These are phyloP conservation scores for Limnanthes douglasii DNA, from an alignment of 345 rosid species.

Conservation along the genomic window DNA sequence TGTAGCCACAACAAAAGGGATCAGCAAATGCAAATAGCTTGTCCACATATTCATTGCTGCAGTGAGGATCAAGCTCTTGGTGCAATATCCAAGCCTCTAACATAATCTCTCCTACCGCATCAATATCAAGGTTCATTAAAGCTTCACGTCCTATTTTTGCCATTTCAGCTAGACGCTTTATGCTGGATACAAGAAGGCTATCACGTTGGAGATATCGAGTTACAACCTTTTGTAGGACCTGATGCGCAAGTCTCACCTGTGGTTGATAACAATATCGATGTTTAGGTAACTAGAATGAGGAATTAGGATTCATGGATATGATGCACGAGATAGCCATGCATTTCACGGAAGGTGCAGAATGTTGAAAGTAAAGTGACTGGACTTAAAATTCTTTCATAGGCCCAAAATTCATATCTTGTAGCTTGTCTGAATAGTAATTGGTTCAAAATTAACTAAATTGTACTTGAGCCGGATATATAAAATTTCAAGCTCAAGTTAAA, in stretches of 20 bases:
- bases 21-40: constrained; percentile 45
- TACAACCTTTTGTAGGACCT: constrained; percentile 87
- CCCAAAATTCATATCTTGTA: too few relatives aligned
- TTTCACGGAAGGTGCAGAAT: too few relatives aligned
- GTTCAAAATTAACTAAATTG: too few relatives aligned
- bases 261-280: too few relatives aligned
- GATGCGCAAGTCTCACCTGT: constrained; percentile 93
- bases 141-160: constrained; percentile 87
- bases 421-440: too few relatives aligned
- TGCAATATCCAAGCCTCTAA: constrained; percentile 90
- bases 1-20: constrained; percentile 77
- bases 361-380: too few relatives aligned
- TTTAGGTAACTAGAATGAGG: too few relatives aligned
- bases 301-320: background rate
- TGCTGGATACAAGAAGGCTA: constrained; percentile 63
- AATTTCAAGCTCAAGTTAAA: too few relatives aligned
- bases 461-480: too few relatives aligned
- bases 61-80: constrained; percentile 91
- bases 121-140: constrained; percentile 66
- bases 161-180: constrained; percentile 72
- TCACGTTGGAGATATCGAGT: constrained; percentile 71
- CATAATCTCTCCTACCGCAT: constrained; percentile 84
- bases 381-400: too few relatives aligned
- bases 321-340: too few relatives aligned
- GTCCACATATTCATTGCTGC: constrained; percentile 87